Evolutionary conservation across 108 stramenopile species (phyloP), one percentile per base, ranked within the genome.

Genomic region (Cyclotella choctawhatcheeana): DNA sequence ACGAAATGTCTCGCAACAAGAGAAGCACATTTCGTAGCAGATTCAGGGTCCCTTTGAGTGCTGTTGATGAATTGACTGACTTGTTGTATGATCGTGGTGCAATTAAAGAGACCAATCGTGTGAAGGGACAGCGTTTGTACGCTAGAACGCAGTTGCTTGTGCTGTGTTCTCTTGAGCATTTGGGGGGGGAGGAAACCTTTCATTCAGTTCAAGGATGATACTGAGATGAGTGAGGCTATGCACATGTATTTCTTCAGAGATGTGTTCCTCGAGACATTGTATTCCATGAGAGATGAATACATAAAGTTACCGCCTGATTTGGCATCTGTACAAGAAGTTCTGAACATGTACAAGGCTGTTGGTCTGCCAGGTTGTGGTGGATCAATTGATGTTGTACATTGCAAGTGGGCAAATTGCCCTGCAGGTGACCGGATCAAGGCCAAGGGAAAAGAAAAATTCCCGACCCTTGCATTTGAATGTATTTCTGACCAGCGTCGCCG

Each of bases 401-500:
- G 51, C 2, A 56, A 68, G 21, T 68, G 67, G 67, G 12, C 21
- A 5, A 54, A 40, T 0, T 68, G 67, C 34, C 62, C 43, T 10
- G 59, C 71, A 48, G 62, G 71, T 17, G 71, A 51, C 33, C 29
- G 16, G 14, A 47, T 47, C 24, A 30, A 45, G 2, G 29, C 37
- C 20, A 53, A 55, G 24, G 76, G 72, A 3, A 78, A 78, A 30
- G 76, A 83, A 40, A 27, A 26, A 14, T 83, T 58, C 43, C 71
- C 76, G 1, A 67, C 76, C 2, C 18, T 83, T 1, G 76, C 76
- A n/a, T 83, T 73, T 58, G 52, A 83, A 51, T 71, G 65, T 4
- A 62, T 74, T 5, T 48, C 56, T 1, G 43, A 25, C 14, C 26
- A 56, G 17, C 26, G 53, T 25, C 54, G 56, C 0, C 5, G 54